Base-by-base conservation (phyloP, 768 basidiomycete genomes). In the Collybia sordida region DNA sequence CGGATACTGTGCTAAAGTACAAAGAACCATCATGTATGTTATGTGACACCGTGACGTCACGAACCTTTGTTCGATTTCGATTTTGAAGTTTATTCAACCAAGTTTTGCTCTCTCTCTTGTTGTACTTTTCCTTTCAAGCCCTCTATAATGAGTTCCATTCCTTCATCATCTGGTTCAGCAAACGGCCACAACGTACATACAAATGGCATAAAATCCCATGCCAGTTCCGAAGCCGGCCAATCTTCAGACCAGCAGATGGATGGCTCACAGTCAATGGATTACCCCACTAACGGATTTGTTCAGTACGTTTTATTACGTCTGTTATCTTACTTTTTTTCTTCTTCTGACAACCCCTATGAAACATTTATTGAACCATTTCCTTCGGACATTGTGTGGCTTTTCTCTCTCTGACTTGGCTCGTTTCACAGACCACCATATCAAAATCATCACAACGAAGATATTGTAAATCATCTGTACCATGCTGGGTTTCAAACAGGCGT, bases 401-500 rank as follows among this genome's bases (percentile, higher is more conserved):
- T 24, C 25, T 19, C 11, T 11, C 15, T 52, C 49, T 58, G 31
- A 58, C 49, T 19, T 42, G 36, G 43, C 47, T 55, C 49, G 51
- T 50, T 47, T 45, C 46, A n/a, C 51, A 76, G 75, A 55, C 62
- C 73, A 55, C 75, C 78, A 28, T 84, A 77, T 66, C 79, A 80
- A 63, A 64, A 74, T 52, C 81, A 83, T 59, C 88, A 91, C 69
- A 84, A 90, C 51, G 83, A 89, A 60, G 82, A 85, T 59, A 87
- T 90, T 56, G 79, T 92, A 56, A 80, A 81, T 64, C 86, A 92
- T 66, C 67, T 92, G 56, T 90, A 88, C 67, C 82, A 86, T 56
- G 74, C 86, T 50, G 89, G 88, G 31, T 92, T 92, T 65, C 85
- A 89, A 63, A 84, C 83, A 47, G 88, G 90, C 62, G 88, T 91